Evolutionary conservation across 164 flowering plant genomes (phyloP).

Genomic region (Litsea cubeba): DNA sequence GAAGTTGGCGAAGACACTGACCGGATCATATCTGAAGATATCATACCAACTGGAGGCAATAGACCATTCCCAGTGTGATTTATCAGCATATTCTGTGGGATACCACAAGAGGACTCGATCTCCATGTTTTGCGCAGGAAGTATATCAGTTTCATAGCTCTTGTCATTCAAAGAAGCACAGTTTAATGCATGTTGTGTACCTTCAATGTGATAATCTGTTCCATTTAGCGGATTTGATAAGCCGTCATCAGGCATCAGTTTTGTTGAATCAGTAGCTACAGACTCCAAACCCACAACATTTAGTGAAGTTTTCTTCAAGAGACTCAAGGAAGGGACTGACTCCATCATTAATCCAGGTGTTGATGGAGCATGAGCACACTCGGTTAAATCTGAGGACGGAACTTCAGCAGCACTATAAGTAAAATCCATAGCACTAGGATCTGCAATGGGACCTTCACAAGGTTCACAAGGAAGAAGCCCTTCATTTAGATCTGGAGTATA

Average conservation of each 20-base stretch:
- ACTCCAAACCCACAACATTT: slow-evolving; percentile 22
- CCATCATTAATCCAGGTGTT: slow-evolving; percentile 61
- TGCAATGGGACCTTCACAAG: slow-evolving; percentile 14
- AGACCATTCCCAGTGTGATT: slow-evolving; percentile 20
- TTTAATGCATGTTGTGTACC: slow-evolving; percentile 15
- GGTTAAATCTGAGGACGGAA: slow-evolving; percentile 12
- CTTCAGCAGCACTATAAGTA: slow-evolving; percentile 1
- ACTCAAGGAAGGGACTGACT: slow-evolving; percentile 28
- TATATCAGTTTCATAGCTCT: slow-evolving; percentile 16
- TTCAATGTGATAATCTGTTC: slow-evolving; percentile 14
- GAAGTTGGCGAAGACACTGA: slow-evolving; percentile 19
- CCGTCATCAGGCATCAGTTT: slow-evolving; percentile 20
- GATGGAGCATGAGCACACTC: slow-evolving; percentile 58
- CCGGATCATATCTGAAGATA: slow-evolving; percentile 13
- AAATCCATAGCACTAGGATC: slow-evolving; percentile 1
- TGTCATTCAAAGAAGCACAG: slow-evolving; percentile 13
- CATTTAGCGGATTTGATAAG: slow-evolving; percentile 19
- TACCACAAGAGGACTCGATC: slow-evolving; percentile 13
- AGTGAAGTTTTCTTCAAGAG: slow-evolving; percentile 7
- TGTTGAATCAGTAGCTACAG: slow-evolving; percentile 31
- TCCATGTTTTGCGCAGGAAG: slow-evolving; percentile 23
- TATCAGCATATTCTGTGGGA: slow-evolving; percentile 16
- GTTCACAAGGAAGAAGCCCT: slow-evolving; percentile 11
- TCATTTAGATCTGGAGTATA: slow-evolving; percentile 11
- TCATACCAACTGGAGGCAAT: slow-evolving; percentile 9